Evolutionary conservation across 164 flowering plant species (phyloP).

Genomic region (Tinospora cordifolia): DNA sequence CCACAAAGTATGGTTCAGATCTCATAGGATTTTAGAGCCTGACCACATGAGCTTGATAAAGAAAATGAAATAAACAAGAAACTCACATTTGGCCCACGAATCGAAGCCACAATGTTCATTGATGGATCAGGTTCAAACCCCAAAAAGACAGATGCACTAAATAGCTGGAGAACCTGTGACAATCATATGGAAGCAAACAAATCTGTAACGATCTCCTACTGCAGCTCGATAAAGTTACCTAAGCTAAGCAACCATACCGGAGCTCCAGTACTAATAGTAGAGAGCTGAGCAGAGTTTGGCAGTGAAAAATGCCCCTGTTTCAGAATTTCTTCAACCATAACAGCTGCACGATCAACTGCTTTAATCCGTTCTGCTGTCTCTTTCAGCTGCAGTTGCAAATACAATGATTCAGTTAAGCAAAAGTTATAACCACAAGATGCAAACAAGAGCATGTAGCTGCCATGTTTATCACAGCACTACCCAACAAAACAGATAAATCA

Average conservation of each 20-base stretch:
- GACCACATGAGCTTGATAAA: not conserved
- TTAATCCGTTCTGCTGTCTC: conserved; percentile 78
- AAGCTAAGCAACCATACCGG: conserved; percentile 31
- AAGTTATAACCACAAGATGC: not conserved
- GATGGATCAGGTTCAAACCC: conserved; percentile 85
- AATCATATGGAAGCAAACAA: conserved; percentile 11
- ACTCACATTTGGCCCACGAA: conserved; percentile 97
- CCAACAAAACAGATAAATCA: not conserved
- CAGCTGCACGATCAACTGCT: conserved; percentile 95
- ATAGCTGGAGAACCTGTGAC: conserved; percentile 36
- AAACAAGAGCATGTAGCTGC: not conserved
- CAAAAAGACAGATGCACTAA: conserved; percentile 59
- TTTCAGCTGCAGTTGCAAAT: conserved; percentile 51
- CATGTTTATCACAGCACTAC: not conserved
- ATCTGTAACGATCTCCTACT: not conserved
- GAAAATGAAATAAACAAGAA: not conserved
- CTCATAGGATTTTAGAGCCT: no score
- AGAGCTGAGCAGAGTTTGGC: conserved; percentile 19
- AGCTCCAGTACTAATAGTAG: conserved; percentile 27
- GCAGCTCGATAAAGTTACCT: not conserved
- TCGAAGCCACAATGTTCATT: conserved; percentile 60
- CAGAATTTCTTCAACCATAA: conserved; percentile 90
- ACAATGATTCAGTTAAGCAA: conserved; percentile 2
- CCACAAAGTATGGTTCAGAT: no score
- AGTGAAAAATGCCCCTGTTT: conserved; percentile 49